These are phyloP conservation scores for Fomitopsis betulina DNA, from an alignment of 1,284 basidiomycete genomes.

Conservation along the genomic window DNA sequence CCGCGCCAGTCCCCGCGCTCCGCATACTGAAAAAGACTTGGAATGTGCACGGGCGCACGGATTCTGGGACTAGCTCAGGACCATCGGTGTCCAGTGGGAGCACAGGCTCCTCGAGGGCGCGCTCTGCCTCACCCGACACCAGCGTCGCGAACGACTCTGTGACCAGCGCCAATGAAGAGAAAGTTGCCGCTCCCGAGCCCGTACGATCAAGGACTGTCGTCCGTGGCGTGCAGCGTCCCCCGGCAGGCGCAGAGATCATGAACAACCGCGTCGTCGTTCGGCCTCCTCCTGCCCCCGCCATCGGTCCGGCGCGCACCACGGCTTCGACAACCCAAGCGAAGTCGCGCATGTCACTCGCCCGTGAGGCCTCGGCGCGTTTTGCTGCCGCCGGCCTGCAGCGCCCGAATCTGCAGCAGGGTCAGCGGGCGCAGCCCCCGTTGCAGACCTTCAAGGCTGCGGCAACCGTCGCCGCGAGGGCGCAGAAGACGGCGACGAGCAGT, in stretches of 20 bases:
- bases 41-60: constrained; percentile 17
- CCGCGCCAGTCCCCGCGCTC: constrained; percentile 24
- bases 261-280: background rate
- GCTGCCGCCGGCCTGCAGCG: constrained; percentile 18
- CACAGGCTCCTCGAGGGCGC: background rate
- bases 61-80: constrained; percentile 3
- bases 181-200: background rate
- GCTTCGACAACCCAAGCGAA: background rate
- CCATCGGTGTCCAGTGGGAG: constrained; percentile 11
- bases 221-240: constrained; percentile 20
- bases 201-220: constrained; percentile 6
- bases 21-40: constrained; percentile 41
- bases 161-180: background rate
- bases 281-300: background rate
- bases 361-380: constrained; percentile 8
- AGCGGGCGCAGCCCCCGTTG: background rate
- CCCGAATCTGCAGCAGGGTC: constrained; percentile 11
- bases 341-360: background rate
- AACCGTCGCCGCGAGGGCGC: constrained; percentile 3
- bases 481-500: constrained; percentile 3
- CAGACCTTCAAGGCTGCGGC: background rate
- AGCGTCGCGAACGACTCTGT: constrained; percentile 2
- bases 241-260: background rate
- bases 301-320: background rate
- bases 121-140: background rate